Evolutionary conservation across 768 basidiomycete species (phyloP).

Genomic region (Chalciporus chontae): DNA sequence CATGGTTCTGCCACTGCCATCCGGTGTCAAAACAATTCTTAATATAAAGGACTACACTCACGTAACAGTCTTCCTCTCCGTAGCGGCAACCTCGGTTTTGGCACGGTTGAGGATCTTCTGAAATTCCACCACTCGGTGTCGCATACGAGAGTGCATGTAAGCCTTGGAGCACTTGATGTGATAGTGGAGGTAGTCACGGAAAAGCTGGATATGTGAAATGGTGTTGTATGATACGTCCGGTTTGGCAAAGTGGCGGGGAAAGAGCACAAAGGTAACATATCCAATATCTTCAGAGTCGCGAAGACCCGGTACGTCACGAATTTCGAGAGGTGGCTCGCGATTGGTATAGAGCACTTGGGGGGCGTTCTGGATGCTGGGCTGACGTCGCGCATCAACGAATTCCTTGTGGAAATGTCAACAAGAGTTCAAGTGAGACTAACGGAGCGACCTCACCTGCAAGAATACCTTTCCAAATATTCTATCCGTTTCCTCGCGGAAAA

Average conservation of each 20-base stretch:
- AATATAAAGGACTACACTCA: conserved; percentile 31
- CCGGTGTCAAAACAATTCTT: conserved; percentile 5
- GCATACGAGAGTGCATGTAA: conserved; percentile 98
- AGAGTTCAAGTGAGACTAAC: background rate
- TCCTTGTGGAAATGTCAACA: conserved; percentile 50
- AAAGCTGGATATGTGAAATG: conserved; percentile 93
- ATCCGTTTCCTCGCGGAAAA: conserved; percentile 97
- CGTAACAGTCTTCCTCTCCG: conserved; percentile 91
- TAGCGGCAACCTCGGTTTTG: conserved; percentile 82
- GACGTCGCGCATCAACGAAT: conserved; percentile 97
- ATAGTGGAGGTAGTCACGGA: conserved; percentile 99
- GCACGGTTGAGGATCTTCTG: conserved; percentile 94
- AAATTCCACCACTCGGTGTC: conserved; percentile 91
- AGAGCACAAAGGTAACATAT: conserved; percentile 97
- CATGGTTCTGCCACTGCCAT: conserved; percentile 54
- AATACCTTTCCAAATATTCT: conserved; percentile 98
- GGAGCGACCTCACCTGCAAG: conserved; percentile 65
- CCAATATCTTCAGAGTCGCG: conserved; percentile 85
- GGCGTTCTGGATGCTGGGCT: conserved; percentile 91
- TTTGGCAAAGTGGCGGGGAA: conserved; percentile 91
- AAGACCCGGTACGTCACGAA: conserved; percentile 80
- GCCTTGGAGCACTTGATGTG: conserved; percentile 99
- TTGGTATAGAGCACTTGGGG: conserved; percentile 96
- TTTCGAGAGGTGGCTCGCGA: conserved; percentile 95
- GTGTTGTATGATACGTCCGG: conserved; percentile 64